Evolutionary conservation across 768 basidiomycete species (phyloP), one percentile per base, ranked within the genome.

Genomic region (Tulasnella sp.): DNA sequence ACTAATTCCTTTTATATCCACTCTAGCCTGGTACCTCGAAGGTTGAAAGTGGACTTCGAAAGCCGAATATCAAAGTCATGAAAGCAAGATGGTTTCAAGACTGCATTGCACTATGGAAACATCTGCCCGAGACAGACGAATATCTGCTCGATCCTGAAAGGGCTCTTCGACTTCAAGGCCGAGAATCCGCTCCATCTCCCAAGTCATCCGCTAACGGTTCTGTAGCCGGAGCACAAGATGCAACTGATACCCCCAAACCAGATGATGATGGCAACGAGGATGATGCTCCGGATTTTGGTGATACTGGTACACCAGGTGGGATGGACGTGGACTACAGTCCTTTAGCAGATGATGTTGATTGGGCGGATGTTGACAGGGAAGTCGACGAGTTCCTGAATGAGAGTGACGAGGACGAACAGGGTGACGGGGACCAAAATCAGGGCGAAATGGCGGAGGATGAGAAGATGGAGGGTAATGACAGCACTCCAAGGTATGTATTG

Each of bases 51-150:
- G 90, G 91, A 0, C 75, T 82, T 35, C 76, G 76, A 61, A 75
- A 77, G n/a, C 78, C 81, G 5, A 76, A 76, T 20, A 77, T 86
- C 61, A 79, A 82, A 62, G 78, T 96, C 54, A 89, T 98, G 16
- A 86, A 85, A 78, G 65, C 84, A 6, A 70, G 75, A 7, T 99
- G 93, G 93, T 83, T 98, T 60, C 79, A 76, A 28, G 85, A 92
- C 63, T 89, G 83, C 9, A 69, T 92, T 51, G 81, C 85, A n/a
- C 69, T 81, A n/a, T 96, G 93, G 90, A 51, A 43, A 46, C 47
- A 40, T 25, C 27, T 42, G 15, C 46, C 24, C 74, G 57, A 76
- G 76, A 56, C 78, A 77, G 50, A 79, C 78, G 47, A 79, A 79
- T 61, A 71, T 73, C 7, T 51, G 22, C n/a, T n/a, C 51, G 82